phyloP scores from a whole-genome alignment of 78 protist species.

The Isochrysis galbana region DNA sequence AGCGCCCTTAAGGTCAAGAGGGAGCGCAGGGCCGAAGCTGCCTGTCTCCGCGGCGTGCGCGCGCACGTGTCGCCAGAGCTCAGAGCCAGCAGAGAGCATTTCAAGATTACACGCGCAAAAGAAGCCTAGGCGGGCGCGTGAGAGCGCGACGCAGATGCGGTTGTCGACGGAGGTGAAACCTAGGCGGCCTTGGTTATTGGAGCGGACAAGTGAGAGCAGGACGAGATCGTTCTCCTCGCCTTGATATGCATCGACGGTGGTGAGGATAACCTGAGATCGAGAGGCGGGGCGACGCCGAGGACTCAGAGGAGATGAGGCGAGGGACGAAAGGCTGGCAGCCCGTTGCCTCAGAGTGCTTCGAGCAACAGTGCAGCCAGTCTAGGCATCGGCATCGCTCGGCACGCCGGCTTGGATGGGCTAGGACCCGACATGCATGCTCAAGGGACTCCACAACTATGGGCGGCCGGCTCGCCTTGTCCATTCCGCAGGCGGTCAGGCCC shows the following conservation, averaged over 20 bases:
- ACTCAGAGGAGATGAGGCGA: too few species aligned
- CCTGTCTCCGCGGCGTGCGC: not conserved
- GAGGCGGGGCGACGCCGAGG: too few species aligned
- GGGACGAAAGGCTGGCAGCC: too few species aligned
- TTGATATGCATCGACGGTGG: constrained; percentile 21
- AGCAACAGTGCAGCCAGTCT: too few species aligned
- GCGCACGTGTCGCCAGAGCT: not conserved
- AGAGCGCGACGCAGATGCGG: constrained; percentile 60
- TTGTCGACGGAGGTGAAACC: constrained; percentile 56
- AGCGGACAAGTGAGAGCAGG: constrained; percentile 61
- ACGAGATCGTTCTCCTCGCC: constrained; percentile 69
- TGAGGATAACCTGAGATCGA: not conserved
- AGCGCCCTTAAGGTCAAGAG: too few species aligned
- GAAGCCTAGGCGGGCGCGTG: constrained; percentile 69
- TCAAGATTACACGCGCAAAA: constrained; percentile 40
- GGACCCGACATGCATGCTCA: too few species aligned
- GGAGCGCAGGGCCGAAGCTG: not conserved
- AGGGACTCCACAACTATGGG: too few species aligned
- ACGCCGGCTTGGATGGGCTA: too few species aligned
- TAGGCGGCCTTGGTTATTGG: constrained; percentile 42
- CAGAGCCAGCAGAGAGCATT: not conserved
- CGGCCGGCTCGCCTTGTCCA: too few species aligned
- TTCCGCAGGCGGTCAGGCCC: not conserved
- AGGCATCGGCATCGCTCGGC: too few species aligned
- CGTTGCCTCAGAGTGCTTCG: too few species aligned